Base-by-base conservation (phyloP, 257 asterid species). In the Coffea eugenioides region DNA sequence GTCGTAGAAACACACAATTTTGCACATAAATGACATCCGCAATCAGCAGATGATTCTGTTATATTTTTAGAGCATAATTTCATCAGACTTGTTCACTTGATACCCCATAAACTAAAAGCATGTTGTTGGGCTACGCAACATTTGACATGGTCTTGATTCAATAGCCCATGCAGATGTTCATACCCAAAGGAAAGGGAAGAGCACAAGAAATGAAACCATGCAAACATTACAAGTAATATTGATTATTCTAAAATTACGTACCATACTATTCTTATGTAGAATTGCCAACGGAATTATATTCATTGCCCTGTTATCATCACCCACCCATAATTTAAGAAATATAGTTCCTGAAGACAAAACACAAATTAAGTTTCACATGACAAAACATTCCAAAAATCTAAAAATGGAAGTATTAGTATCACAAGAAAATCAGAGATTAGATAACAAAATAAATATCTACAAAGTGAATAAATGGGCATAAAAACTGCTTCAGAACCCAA, bases 301-400 rank as follows among this genome's bases (percentile, higher is more conserved):
- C 73, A 85, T 82, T 41, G 79, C 83, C 77, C 49, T 76, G 79
- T 81, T 70, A 80, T 85, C 83, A 74, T 90, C 96, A 75, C 97
- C 97, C 80, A 91, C 91, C 97, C 97, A 95, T 52, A 95, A 85
- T 86, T 89, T 93, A 73, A 82, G 74, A 84, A 86, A 89, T 68
- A 87, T 83, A 75, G 86, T 39, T 71, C 97, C 99, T 95, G 94
- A 79, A 87, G 86, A 84, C 64, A 82, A 75, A 78, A 75, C 76
- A 69, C 15, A 43, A 75, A 80, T 52, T 71, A 64, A 76, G 77
- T 41, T 66, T 71, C 70, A 73, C 45, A 45, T 39, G 64, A 36
- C 41, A 52, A 81, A 49, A 20, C 64, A 36, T 41, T 8, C 14
- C 41, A 36, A 16, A 70, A 31, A 56, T 6, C 13, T 3, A 43